A percentile compares a stretch with the other conserved stretches of the same genome.
These are phyloP conservation scores for Tulasnella sp. DNA, from an alignment of 768 basidiomycete species.

Conservation along the genomic window DNA sequence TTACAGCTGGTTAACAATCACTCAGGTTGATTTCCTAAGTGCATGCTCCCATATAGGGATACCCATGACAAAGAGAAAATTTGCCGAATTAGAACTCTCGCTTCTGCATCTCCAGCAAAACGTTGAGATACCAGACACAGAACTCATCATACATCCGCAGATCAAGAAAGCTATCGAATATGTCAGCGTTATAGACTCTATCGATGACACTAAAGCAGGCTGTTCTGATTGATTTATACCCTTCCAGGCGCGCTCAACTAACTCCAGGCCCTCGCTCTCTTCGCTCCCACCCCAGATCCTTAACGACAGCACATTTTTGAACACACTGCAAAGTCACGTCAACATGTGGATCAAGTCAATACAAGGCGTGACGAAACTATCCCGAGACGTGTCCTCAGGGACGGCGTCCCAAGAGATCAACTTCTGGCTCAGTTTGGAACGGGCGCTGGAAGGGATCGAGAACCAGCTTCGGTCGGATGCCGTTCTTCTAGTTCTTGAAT, in stretches of 20 bases:
- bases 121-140: slow-evolving; percentile 96
- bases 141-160: slow-evolving; percentile 80
- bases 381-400: slow-evolving; percentile 82
- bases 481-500: slow-evolving; percentile 87
- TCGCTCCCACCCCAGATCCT: slow-evolving; percentile 63
- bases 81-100: slow-evolving; percentile 92
- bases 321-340: slow-evolving; percentile 83
- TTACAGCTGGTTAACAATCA: slow-evolving; percentile 1
- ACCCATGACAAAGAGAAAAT: slow-evolving; percentile 98
- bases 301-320: slow-evolving; percentile 84
- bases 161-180: slow-evolving; percentile 77
- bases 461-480: slow-evolving; percentile 83
- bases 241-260: slow-evolving; percentile 37
- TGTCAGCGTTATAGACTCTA: slow-evolving; percentile 30
- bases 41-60: slow-evolving; percentile 40
- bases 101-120: slow-evolving; percentile 95
- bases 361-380: slow-evolving; percentile 92
- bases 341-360: slow-evolving; percentile 98
- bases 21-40: neutral
- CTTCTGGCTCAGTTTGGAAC: slow-evolving; percentile 93
- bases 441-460: slow-evolving; percentile 88
- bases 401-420: slow-evolving; percentile 99
- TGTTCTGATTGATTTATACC: neutral
- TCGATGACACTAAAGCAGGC: neutral
- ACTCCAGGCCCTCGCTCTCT: slow-evolving; percentile 59